Evolutionary conservation across 768 basidiomycete species (phyloP).

Genomic region (Cyathus striatus): DNA sequence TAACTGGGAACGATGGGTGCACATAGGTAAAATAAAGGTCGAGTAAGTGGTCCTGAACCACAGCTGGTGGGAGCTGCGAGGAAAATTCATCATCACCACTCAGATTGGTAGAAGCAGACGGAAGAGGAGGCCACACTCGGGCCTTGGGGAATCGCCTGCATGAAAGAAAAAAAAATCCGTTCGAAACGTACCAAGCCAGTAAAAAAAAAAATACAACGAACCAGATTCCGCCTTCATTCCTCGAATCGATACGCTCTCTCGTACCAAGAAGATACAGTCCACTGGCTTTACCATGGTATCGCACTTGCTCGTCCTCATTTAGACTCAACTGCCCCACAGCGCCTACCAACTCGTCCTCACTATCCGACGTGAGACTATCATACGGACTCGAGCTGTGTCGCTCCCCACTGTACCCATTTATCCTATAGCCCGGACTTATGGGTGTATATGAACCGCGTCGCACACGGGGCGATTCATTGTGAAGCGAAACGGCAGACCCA

Average conservation of each 20-base stretch:
- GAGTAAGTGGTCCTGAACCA: conserved; percentile 64
- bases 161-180: too few species aligned
- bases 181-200: too few species aligned
- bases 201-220: too few species aligned
- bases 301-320: conserved; percentile 82
- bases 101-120: conserved; percentile 23
- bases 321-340: conserved; percentile 84
- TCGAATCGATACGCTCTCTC: conserved; percentile 53
- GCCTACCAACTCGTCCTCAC: conserved; percentile 45
- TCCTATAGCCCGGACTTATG: conserved; percentile 10
- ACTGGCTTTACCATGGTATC: conserved; percentile 84
- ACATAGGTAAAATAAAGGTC: conserved; percentile 79
- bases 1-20: conserved; percentile 72
- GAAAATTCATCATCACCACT: conserved; percentile 30
- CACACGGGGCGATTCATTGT: conserved; percentile 8
- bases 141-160: conserved; percentile 79
- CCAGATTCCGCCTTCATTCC: conserved; percentile 78
- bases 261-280: conserved; percentile 70
- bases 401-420: conserved; percentile 7
- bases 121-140: conserved; percentile 78
- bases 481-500: conserved; percentile 15
- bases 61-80: conserved; percentile 47
- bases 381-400: conserved; percentile 27
- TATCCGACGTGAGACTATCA: conserved; percentile 26
- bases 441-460: conserved; percentile 5